Base-by-base conservation (phyloP, 2,329 filamentous ascomycete species). In the Trichoderma oligosporum region DNA sequence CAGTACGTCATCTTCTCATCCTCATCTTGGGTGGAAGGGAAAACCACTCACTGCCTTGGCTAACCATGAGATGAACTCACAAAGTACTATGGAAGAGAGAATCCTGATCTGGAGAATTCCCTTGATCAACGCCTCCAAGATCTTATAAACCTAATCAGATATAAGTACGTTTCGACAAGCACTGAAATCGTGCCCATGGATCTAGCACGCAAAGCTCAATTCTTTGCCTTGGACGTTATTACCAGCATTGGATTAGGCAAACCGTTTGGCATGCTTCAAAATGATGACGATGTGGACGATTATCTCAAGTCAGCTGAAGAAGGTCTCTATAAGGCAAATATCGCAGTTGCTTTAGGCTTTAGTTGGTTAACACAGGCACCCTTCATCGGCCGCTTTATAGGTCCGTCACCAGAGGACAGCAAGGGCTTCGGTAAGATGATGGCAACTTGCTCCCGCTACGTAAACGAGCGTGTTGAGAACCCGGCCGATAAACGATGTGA, bases 31-130 rank as follows among this genome's bases (percentile, higher is more conserved):
- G 4, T 27, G 9, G 8, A 25, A 11, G n/a, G 4, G 12, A 35
- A 44, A 22, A 11, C n/a, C n/a, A n/a, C n/a, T n/a, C 9, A 24
- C 20, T 9, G 9, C 57, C n/a, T n/a, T 61, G 1, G 3, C 31
- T 35, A 6, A 7, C 29, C 25, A 29, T 16, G 25, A 27, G 24
- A 9, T 24, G 20, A 8, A n/a, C n/a, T n/a, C n/a, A 12, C 8
- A 2, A 11, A 79, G 78, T 84, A 83, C 62, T 78, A 80, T 2
- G 80, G 81, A 2, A 76, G 78, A 54, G 81, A 83, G 48, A 82
- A 83, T 33, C 70, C 73, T 7, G 59, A 72, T 1, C 66, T 83
- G 2, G 81, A 84, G 59, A 62, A 65, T 0, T 73, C 76, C 4
- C 74, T 85, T 24, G 77, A 84, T 58, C 60, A 68, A 5, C 74